Percentiles rank a stretch among this genome's conserved stretches.
These are phyloP conservation scores for Emmonsiellopsis sp. DNA, from an alignment of 2,329 filamentous ascomycete species.

Conservation along the genomic window DNA sequence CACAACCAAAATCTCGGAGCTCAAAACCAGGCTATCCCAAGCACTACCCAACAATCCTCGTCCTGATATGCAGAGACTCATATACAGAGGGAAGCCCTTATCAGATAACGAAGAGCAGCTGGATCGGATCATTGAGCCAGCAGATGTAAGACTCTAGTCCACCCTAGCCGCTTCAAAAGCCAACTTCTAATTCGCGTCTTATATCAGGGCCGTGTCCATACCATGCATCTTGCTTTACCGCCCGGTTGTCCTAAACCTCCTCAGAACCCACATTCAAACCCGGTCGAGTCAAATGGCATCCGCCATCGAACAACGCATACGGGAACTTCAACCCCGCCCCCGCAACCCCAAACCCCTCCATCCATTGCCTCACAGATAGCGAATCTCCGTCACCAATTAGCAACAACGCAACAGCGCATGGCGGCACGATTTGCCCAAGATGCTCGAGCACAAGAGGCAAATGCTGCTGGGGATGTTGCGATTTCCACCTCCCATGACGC, in stretches of 20 bases:
- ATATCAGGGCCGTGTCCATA: slow-evolving; percentile 9
- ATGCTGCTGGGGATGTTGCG: background rate
- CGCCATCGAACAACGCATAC: background rate
- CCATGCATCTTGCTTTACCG: slow-evolving; percentile 35
- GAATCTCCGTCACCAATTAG: background rate
- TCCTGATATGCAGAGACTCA: slow-evolving; percentile 44
- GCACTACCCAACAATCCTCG: slow-evolving; percentile 38
- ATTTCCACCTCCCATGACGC: background rate
- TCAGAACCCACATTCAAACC: background rate
- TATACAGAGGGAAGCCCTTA: slow-evolving; percentile 48
- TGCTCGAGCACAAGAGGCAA: background rate
- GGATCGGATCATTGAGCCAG: slow-evolving; percentile 40
- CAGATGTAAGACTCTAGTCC: slow-evolving; percentile 33
- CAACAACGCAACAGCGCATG: background rate
- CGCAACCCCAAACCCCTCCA: background rate
- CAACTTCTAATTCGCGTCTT: no score
- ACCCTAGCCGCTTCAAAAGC: no score
- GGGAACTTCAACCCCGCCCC: background rate
- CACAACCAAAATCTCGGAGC: slow-evolving; percentile 38
- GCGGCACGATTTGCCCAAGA: background rate
- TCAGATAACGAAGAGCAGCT: slow-evolving; percentile 40
- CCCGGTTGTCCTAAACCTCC: slow-evolving; percentile 18
- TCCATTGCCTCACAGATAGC: background rate
- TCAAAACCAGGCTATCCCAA: slow-evolving; percentile 45
- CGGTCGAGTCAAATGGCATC: background rate